These are phyloP conservation scores for Metarhizium robertsii DNA, from an alignment of 2,329 filamentous ascomycete genomes.

Conservation along the genomic window DNA sequence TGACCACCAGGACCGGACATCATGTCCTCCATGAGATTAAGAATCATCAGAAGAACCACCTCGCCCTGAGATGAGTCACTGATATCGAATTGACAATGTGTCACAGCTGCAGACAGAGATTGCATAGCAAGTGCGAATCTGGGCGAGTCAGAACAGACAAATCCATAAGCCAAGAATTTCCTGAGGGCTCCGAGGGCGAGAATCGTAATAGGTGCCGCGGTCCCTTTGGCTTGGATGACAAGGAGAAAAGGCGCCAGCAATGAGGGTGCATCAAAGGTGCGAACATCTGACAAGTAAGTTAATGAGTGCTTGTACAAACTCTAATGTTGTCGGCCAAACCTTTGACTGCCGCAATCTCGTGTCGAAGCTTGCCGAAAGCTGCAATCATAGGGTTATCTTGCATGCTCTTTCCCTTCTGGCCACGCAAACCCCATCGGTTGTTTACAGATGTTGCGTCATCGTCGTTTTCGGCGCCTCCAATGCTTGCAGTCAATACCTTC, in stretches of 20 bases:
- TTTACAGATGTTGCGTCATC: conserved; percentile 47
- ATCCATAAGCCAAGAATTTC: conserved; percentile 93
- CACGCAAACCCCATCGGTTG: conserved; percentile 85
- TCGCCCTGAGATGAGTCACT: conserved; percentile 93
- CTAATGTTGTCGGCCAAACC: conserved; percentile 34
- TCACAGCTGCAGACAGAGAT: conserved; percentile 85
- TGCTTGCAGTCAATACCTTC: conserved; percentile 27
- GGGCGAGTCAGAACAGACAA: conserved; percentile 77
- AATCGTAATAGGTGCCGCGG: conserved; percentile 91
- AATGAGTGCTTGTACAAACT: not conserved
- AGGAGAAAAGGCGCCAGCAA: conserved; percentile 91
- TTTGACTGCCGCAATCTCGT: conserved; percentile 79
- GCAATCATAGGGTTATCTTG: conserved; percentile 96
- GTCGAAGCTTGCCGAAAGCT: conserved; percentile 81
- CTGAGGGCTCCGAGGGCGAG: conserved; percentile 87
- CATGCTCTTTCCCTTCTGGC: conserved; percentile 94
- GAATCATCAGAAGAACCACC: conserved; percentile 85
- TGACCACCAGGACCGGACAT: conserved; percentile 87
- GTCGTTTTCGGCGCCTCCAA: conserved; percentile 28
- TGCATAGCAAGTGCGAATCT: conserved; percentile 89
- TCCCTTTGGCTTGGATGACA: conserved; percentile 92
- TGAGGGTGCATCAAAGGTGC: conserved; percentile 77
- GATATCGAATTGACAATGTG: conserved; percentile 94
- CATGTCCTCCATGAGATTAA: conserved; percentile 98
- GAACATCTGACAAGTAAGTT: conserved; percentile 55